These are phyloP conservation scores for Calonectria crousiana DNA, from an alignment of 2,329 filamentous ascomycete genomes.

Conservation along the genomic window DNA sequence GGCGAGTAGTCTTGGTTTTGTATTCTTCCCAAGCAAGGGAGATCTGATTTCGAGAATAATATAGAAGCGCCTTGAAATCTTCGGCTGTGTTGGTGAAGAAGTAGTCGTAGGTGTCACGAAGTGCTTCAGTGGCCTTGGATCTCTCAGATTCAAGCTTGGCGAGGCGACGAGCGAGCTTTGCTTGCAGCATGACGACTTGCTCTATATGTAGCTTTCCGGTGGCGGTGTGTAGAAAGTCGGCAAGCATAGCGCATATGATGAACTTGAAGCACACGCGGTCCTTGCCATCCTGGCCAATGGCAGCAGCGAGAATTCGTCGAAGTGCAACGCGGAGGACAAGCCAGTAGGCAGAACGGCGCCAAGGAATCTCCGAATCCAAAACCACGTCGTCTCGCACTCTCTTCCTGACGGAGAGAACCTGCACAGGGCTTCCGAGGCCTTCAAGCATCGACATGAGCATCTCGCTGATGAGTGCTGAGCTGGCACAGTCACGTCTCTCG, in stretches of 20 bases:
- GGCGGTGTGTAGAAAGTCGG: slow-evolving; percentile 58
- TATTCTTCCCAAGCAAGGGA: slow-evolving; percentile 35
- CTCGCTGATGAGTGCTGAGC: slow-evolving; percentile 70
- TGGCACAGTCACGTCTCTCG: slow-evolving; percentile 69
- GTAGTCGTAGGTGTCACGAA: slow-evolving; percentile 15
- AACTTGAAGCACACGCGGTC: slow-evolving; percentile 66
- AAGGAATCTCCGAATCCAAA: slow-evolving; percentile 65
- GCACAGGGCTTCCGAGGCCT: slow-evolving; percentile 60
- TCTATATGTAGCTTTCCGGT: slow-evolving; percentile 31
- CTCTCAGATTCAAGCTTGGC: slow-evolving; percentile 42
- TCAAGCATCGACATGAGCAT: slow-evolving; percentile 72
- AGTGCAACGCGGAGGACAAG: slow-evolving; percentile 71
- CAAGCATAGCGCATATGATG: slow-evolving; percentile 62
- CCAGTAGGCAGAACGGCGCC: slow-evolving; percentile 74
- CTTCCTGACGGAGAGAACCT: slow-evolving; percentile 63
- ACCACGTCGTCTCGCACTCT: slow-evolving; percentile 71
- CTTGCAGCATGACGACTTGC: slow-evolving; percentile 37
- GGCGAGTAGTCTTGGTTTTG: slow-evolving; percentile 35
- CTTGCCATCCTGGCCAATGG: slow-evolving; percentile 41
- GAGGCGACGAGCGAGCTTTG: slow-evolving; percentile 41
- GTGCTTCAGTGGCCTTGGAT: not conserved
- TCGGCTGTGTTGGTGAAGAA: slow-evolving; percentile 18
- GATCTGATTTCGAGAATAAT: slow-evolving; percentile 27
- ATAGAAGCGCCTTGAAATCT: slow-evolving; percentile 25
- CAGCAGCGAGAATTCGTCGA: slow-evolving; percentile 63